Evolutionary conservation across 2,329 filamentous ascomycete genomes (phyloP), one percentile per base, ranked within the genome.

Genomic region (Emergomyces orientalis): DNA sequence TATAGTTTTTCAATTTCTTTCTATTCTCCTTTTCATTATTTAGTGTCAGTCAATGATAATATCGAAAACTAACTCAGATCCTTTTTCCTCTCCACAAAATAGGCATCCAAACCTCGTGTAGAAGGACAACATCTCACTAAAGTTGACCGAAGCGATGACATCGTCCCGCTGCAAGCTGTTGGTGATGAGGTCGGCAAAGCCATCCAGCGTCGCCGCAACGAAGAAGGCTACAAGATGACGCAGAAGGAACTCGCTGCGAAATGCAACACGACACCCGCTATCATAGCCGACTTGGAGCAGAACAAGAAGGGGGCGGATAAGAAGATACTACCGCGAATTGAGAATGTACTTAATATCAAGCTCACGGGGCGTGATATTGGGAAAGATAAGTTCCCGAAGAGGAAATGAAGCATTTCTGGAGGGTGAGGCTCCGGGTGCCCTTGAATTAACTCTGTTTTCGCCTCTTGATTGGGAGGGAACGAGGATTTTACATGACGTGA

Each of bases 71-170:
- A 41, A 54, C 34, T 13, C 32, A 60, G 60, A 47, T 55, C 52
- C 59, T 30, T 59, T 34, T 58, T 7, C 32, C 14, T n/a, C 51
- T 37, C n/a, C n/a, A 1, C 30, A 41, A 58, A 30, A 45, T 17
- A 83, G 79, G 74, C 81, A 52, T 69, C 67, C 30, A 74, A 74
- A 63, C 62, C 78, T 64, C 80, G 79, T 65, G 82, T 82, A 68
- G 93, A 97, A 79, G 94, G 94, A 70, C 94, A 99, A 80, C 92
- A 90, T 75, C 84, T 97, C 68, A 97, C 94, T 69, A 97, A 97
- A 82, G 92, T 99, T 77, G 94, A 97, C 83, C 92, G 93, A 70
- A 88, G 87, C 75, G 92, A 97, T 82, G 94, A 97, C 76, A 96
- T 97, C 79, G 88, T 97, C 79, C 96, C 96, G 82, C 92, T 91